Evolutionary conservation across 2,329 filamentous ascomycete species (phyloP).

Genomic region (Colletotrichum plurivorum): DNA sequence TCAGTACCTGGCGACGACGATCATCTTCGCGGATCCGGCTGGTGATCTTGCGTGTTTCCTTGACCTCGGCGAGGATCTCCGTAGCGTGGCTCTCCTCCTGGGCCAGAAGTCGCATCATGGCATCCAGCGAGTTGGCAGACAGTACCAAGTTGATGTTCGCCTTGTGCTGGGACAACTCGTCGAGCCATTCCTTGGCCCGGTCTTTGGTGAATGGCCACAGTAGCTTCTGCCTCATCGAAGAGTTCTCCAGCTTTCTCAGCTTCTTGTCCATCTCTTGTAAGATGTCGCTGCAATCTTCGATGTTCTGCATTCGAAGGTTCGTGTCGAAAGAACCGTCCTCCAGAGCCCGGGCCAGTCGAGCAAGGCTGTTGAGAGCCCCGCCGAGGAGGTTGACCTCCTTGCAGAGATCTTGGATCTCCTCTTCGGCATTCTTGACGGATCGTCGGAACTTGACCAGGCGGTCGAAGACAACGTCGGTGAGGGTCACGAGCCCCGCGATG

Average conservation of each 20-base stretch:
- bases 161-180: constrained; percentile 1
- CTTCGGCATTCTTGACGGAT: background rate
- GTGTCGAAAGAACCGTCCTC: background rate
- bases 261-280: background rate
- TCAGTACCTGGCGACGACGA: rapidly evolving
- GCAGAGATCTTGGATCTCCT: background rate
- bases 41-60: background rate
- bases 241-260: background rate
- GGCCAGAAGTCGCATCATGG: background rate
- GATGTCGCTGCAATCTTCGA: constrained; percentile 4
- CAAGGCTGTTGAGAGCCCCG: background rate
- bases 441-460: constrained; percentile 8
- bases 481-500: constrained; percentile 3
- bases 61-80: background rate
- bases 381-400: constrained; percentile 6
- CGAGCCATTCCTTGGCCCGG: constrained; percentile 1
- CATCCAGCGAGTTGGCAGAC: constrained; percentile 8
- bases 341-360: background rate
- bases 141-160: constrained; percentile 13
- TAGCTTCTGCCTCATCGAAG: background rate
- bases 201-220: background rate
- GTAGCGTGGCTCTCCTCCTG: rapidly evolving
- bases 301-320: constrained; percentile 14
- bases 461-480: constrained; percentile 10
- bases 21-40: background rate